Evolutionary conservation across 2,329 filamentous ascomycete genomes (phyloP), one percentile per base, ranked within the genome.

Genomic region (Trichoderma sp.): DNA sequence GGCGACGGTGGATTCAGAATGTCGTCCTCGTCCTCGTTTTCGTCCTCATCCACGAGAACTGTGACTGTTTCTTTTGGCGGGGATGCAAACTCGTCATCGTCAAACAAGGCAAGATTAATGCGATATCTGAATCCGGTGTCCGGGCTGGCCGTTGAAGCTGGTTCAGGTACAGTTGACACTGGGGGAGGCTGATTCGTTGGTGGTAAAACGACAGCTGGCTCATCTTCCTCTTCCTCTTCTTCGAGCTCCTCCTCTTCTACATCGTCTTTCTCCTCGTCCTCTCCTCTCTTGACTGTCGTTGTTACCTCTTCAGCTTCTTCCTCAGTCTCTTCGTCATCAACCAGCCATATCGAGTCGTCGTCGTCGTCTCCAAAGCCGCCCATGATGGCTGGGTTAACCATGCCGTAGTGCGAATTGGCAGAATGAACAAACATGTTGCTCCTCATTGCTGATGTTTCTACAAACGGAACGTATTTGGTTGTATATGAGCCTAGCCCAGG

Each of bases 341-440:
- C 76, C 6, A 76, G 76, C 77, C 73, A 78, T 47, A 76, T 76
- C 32, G 74, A 78, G 7, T 69, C 66, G n/a, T 76, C 75, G 6
- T 81, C 79, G 6, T 81, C 79, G n/a, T 75, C 75, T 17, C 76
- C 78, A 55, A 80, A 81, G 2, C 76, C 76, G 17, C 74, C 73
- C 72, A 80, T 77, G 15, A 81, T 79, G 17, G 76, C 76, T 6
- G 78, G 74, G 61, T 76, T 81, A 23, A 81, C 72, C 6, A 74
- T 74, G 9, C 78, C 77, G 61, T 82, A 81, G 26, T 78, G 68
- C 12, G 74, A 73, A 30, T 75, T 71, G 17, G 73, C 70, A 6
- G 73, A 47, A 12, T 72, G 50, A 6, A 74, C 76, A 32, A 77
- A 75, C 77, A 80, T 80, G 70, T 76, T 77, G 71, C 70, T 76